Evolutionary conservation across 352 stramenopile species (phyloP).

Genomic region (Phytophthora idaei): DNA sequence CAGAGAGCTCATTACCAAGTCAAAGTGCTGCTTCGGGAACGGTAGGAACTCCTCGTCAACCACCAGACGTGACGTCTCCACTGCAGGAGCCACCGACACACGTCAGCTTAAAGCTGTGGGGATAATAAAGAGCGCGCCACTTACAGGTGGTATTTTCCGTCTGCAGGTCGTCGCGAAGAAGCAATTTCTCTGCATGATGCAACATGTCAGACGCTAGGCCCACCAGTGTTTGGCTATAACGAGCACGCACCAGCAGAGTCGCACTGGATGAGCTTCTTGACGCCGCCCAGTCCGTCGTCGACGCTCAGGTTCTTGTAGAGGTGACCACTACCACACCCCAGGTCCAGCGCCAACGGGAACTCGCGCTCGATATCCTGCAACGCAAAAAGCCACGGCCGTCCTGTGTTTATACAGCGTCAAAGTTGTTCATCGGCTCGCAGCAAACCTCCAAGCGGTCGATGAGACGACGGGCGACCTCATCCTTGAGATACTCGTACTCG

Average conservation of each 20-base stretch:
- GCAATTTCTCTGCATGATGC: conserved; percentile 56
- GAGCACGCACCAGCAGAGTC: conserved; percentile 59
- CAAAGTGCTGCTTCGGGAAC: conserved; percentile 95
- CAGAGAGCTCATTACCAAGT: conserved; percentile 95
- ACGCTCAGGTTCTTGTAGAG: conserved; percentile 84
- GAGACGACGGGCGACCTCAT: conserved; percentile 83
- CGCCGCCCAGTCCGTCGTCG: conserved; percentile 72
- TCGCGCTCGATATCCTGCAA: conserved; percentile 80
- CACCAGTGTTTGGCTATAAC: background rate
- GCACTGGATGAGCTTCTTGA: conserved; percentile 81
- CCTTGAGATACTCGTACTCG: conserved; percentile 89
- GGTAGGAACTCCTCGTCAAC: conserved; percentile 94
- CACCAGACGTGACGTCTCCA: conserved; percentile 73
- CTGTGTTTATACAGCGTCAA: background rate
- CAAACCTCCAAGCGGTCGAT: conserved; percentile 80
- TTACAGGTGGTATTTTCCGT: conserved; percentile 30
- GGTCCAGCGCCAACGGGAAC: conserved; percentile 80
- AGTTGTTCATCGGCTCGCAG: background rate
- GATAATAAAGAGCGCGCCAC: background rate
- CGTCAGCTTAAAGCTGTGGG: background rate
- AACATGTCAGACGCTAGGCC: conserved; percentile 10
- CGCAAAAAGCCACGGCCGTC: background rate
- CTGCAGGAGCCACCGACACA: conserved; percentile 31
- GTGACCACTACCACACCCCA: conserved; percentile 81
- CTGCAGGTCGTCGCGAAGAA: conserved; percentile 64